Evolutionary conservation across 1,284 basidiomycete species (phyloP), one percentile per base, ranked within the genome.

Genomic region (Lentinus polychrous): DNA sequence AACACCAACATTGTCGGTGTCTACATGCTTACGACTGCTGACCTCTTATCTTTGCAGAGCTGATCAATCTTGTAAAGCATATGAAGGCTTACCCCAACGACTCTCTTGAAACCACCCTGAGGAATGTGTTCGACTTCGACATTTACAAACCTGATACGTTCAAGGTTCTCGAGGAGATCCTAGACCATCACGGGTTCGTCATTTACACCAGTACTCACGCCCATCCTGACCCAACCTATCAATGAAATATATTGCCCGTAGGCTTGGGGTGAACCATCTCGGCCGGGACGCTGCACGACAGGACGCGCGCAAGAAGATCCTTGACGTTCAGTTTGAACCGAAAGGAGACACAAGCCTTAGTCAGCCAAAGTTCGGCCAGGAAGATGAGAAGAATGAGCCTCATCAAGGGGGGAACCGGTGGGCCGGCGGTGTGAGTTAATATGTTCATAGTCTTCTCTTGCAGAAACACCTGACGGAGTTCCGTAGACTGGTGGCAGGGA

Each of bases 71-170:
- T 20, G 72, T 82, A 2, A 69, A 73, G 34, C 81, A 84, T 56
- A 72, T 84, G 68, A 74, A 72, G 52, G 72, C 76, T 2, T 83
- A 78, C 52, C 78, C 80, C 0, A 60, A 66, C 20, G 81, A 83
- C 57, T 63, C 75, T 0, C 63, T 83, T 6, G 79, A 76, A 32
- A 68, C 71, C 32, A 73, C 74, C 3, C 61, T 84, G 10, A 69
- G 81, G 12, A 84, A 83, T 53, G 69, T 83, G 7, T 84, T 84
- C 54, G 81, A 84, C 57, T 84, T 83, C 52, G 81, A 84, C 56
- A 71, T 83, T 7, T 80, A 80, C 58, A 78, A 75, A 55, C 76
- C 75, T 0, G 80, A 82, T 50, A 79, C 78, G 4, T 79, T 81
- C 35, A 77, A 81, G 40, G 78, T 75, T 55, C 64, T 84, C 14